These are phyloP conservation scores for Fraxinus sp. DNA, from an alignment of 305 asterid species.

Conservation along the genomic window DNA sequence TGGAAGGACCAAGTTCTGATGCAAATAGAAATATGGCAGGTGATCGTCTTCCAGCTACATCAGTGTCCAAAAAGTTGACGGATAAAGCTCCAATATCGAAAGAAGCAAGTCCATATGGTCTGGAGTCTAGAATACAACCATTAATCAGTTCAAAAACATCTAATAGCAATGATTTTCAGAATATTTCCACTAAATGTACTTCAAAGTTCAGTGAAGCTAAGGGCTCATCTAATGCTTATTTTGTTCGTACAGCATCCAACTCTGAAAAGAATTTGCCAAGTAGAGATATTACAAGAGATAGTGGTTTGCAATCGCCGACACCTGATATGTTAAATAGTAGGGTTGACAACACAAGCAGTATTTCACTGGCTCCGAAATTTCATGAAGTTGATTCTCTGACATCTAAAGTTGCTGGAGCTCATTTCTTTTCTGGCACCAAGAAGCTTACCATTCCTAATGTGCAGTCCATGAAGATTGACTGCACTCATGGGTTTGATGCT, in stretches of 20 bases:
- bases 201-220: slow-evolving; percentile 25
- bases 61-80: slow-evolving; percentile 33
- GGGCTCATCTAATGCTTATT: slow-evolving; percentile 26
- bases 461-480: slow-evolving; percentile 36
- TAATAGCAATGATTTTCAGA: slow-evolving; percentile 21
- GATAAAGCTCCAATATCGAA: slow-evolving; percentile 21
- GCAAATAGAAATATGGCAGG: slow-evolving; percentile 26
- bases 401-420: slow-evolving; percentile 36
- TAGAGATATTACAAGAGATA: slow-evolving; percentile 25
- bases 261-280: slow-evolving; percentile 18
- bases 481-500: slow-evolving; percentile 25
- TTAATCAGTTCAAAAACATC: slow-evolving; percentile 26
- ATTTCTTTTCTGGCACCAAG: slow-evolving; percentile 29
- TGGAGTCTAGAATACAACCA: slow-evolving; percentile 30
- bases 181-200: slow-evolving; percentile 19
- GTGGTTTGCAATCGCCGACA: slow-evolving; percentile 28
- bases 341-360: slow-evolving; percentile 27
- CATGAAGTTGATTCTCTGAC: slow-evolving; percentile 31
- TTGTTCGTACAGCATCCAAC: slow-evolving; percentile 1
- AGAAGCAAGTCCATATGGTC: slow-evolving; percentile 31
- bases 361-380: slow-evolving; percentile 31
- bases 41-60: slow-evolving; percentile 24
- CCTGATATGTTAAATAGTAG: slow-evolving; percentile 28
- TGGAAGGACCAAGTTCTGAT: slow-evolving; percentile 27
- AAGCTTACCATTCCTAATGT: slow-evolving; percentile 34